Conservation (phyloP, 768 basidiomycete genomes). For the Amanita rimosa region DNA sequence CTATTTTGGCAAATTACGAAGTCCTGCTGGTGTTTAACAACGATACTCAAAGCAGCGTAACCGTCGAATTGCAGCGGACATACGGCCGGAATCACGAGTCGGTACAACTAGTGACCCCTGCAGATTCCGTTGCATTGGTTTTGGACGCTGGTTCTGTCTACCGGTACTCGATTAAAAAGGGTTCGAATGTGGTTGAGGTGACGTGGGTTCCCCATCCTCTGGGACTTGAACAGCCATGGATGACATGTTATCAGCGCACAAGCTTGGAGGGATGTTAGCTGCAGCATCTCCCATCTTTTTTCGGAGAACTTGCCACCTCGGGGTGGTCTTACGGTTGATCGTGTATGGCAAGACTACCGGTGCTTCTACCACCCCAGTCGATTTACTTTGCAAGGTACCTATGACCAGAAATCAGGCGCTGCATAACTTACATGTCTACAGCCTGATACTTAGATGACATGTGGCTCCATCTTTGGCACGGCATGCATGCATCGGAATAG, state of each 20-base stretch:
- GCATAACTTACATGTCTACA: not conserved
- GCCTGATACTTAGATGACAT: not conserved
- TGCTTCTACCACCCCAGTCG: slow-evolving; percentile 20
- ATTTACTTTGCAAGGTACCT: not conserved
- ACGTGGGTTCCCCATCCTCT: slow-evolving; percentile 33
- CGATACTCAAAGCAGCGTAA: slow-evolving; percentile 53
- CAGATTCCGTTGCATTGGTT: slow-evolving; percentile 54
- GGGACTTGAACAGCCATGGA: not conserved
- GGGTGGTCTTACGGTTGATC: slow-evolving; percentile 53
- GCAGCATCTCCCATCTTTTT: slow-evolving; percentile 52
- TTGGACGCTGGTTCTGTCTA: slow-evolving; percentile 61
- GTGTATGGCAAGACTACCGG: slow-evolving; percentile 55
- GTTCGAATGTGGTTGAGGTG: slow-evolving; percentile 55
- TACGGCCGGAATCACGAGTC: slow-evolving; percentile 46
- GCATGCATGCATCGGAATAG: not conserved
- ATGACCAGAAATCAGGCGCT: not conserved
- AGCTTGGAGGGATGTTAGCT: slow-evolving; percentile 55
- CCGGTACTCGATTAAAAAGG: slow-evolving; percentile 57
- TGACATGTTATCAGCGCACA: slow-evolving; percentile 32
- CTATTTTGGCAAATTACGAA: slow-evolving; percentile 46
- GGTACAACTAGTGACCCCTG: slow-evolving; percentile 46
- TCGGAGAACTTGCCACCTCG: slow-evolving; percentile 24
- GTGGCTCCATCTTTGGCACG: not conserved
- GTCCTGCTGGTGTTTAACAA: slow-evolving; percentile 61
- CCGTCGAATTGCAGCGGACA: slow-evolving; percentile 53